Conservation (phyloP, 371 early-diverging fungal species). For the Lichtheimia ornata region DNA sequence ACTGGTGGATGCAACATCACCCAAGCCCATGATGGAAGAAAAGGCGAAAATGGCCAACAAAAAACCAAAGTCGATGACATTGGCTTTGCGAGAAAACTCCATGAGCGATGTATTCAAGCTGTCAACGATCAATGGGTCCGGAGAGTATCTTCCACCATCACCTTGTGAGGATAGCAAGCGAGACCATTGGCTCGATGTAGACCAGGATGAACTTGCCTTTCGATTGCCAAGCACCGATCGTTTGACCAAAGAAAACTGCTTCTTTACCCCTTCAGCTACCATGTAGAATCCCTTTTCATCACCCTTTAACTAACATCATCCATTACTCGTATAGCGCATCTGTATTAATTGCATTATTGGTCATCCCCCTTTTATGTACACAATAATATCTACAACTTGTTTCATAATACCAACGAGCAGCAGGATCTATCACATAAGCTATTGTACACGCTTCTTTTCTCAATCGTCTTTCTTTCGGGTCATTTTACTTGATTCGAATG, state of each 20-base stretch:
- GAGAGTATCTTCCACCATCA: constrained; percentile 44
- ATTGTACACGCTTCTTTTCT: neutral
- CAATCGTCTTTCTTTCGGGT: neutral
- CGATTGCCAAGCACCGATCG: constrained; percentile 35
- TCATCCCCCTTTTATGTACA: neutral
- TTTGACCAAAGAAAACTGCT: constrained; percentile 33
- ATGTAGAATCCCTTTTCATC: constrained; percentile 2
- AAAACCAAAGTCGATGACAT: constrained; percentile 4
- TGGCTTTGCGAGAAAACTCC: constrained; percentile 30
- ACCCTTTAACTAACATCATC: neutral
- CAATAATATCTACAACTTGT: neutral
- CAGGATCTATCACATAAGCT: neutral
- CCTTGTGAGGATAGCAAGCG: constrained; percentile 29
- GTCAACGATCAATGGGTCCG: constrained; percentile 41
- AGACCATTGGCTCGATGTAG: constrained; percentile 30
- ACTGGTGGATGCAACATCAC: neutral
- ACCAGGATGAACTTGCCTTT: constrained; percentile 29
- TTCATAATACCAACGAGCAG: neutral
- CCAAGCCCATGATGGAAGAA: constrained; percentile 1
- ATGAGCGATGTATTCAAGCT: constrained; percentile 35
- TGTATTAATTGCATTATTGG: neutral
- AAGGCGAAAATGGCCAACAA: neutral
- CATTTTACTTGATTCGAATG: no score
- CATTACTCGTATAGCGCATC: neutral
- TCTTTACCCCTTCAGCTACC: constrained; percentile 36